Percentiles rank a stretch among this genome's conserved stretches.
Conservation (phyloP, 768 basidiomycete genomes). For the Strobilomyces dryophilus region DNA sequence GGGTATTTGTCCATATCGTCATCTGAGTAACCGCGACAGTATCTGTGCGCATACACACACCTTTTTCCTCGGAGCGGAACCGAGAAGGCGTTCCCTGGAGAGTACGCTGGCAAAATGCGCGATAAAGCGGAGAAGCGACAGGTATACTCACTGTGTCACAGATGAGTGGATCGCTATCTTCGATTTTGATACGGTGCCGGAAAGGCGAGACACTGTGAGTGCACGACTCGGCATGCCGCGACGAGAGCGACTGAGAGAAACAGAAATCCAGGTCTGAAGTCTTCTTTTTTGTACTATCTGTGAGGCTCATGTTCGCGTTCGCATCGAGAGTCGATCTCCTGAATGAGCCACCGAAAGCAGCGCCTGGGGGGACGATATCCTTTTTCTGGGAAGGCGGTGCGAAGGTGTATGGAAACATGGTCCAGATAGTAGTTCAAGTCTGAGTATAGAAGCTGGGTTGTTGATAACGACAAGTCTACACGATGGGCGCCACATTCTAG, state of each 20-base stretch:
- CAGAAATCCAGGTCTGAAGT: constrained; percentile 2
- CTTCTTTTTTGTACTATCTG: constrained; percentile 3
- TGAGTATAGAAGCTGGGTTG: background rate
- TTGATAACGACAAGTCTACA: too few species aligned
- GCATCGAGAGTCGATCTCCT: constrained; percentile 10
- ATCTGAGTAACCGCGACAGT: background rate
- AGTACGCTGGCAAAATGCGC: background rate
- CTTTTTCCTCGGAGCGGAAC: constrained; percentile 10
- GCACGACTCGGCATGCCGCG: constrained; percentile 12
- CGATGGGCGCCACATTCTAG: too few species aligned
- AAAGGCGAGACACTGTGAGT: constrained; percentile 5
- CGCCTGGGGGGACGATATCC: background rate
- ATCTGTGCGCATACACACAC: constrained; percentile 22
- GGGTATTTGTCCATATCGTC: constrained; percentile 9
- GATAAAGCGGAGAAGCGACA: background rate
- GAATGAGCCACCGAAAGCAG: constrained; percentile 2
- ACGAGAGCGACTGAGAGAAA: constrained; percentile 9
- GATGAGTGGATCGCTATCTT: constrained; percentile 3
- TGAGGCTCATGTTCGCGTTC: constrained; percentile 5
- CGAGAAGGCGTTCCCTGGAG: constrained; percentile 10
- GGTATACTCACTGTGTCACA: constrained; percentile 5
- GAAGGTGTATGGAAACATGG: constrained; percentile 20
- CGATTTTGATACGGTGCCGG: background rate
- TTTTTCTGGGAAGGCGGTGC: constrained; percentile 10
- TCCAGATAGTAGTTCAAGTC: too few species aligned